Base-by-base conservation (phyloP, 768 basidiomycete species). In the Tephrocybe sp. region DNA sequence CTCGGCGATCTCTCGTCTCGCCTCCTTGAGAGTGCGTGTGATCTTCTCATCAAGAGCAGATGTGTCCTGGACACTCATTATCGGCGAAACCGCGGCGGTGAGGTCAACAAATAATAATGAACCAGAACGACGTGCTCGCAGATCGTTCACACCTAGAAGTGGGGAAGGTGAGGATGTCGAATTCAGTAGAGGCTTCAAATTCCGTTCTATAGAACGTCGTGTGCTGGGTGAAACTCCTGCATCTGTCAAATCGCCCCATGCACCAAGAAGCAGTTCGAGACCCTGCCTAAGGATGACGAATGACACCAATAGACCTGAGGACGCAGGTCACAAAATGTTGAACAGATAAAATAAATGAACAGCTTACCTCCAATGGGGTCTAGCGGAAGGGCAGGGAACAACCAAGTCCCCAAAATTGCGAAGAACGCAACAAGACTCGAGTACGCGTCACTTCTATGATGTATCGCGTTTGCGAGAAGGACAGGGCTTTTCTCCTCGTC, bases 371-470 rank as follows among this genome's bases (percentile, higher is more conserved):
- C 97, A 28, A 99, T 77, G 8, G 97, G 95, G 64, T 99, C 97
- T 30, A 98, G 73, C 49, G 97, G 89, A 46, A 91, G 63, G n/a
- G 80, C 74, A 13, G 94, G 93, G 66, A 89, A 89, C 56, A 83
- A 75, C 74, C 90, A 90, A 9, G 87, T 91, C 11, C 95, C 93
- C 7, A 98, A 69, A 61, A 99, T 99, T 13, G 96, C 95, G 38
- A 88, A 79, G 47, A 98, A 80, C 9, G 95, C 93, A 46, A 99
- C 92, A 41, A 87, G 58, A 59, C 93, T 95, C 3, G 93, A 94
- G 62, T 94, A 92, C 5, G 92, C 93, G 65, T 99, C 97, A 55
- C 91, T 94, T n/a, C 97, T 82, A 69, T 99, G 97, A 66, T 98
- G 96, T 48, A 94, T 79, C 5, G 96, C 97, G 65, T 98, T 99